These are phyloP conservation scores for Selenicereus undatus DNA, from an alignment of 148 eudicot genomes.

Conservation along the genomic window DNA sequence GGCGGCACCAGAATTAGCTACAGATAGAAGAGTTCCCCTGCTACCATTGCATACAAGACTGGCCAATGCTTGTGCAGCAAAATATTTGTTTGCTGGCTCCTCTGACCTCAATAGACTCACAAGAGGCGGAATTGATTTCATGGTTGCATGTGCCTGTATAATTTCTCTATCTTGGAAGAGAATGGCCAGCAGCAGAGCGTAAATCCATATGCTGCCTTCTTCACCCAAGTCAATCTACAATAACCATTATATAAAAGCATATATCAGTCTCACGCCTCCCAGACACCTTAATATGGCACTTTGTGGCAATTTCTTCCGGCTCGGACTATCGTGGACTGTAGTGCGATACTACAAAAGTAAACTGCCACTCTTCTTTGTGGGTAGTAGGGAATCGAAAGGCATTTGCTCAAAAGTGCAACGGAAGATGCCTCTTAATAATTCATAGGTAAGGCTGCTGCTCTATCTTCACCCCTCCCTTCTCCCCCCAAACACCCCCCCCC, in stretches of 20 bases:
- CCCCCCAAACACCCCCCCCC: not conserved
- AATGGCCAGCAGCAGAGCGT: conserved; percentile 75
- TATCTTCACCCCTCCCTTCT: not conserved
- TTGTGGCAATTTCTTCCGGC: not conserved
- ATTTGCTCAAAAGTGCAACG: not conserved
- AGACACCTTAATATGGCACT: not conserved
- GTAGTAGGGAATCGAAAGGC: not conserved
- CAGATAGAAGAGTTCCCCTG: conserved; percentile 91
- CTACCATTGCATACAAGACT: conserved; percentile 95
- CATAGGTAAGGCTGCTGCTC: not conserved
- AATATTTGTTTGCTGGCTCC: conserved; percentile 77
- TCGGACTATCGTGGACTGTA: not conserved
- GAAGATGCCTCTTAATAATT: not conserved
- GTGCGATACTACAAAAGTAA: not conserved
- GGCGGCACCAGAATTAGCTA: conserved; percentile 92
- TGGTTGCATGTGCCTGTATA: conserved; percentile 72
- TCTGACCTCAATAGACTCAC: conserved; percentile 77
- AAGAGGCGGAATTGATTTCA: conserved; percentile 77
- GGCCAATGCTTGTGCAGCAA: conserved; percentile 91
- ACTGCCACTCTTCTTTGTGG: not conserved
- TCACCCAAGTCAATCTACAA: conserved; percentile 62
- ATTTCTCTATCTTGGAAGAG: conserved; percentile 88
- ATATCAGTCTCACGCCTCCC: not conserved
- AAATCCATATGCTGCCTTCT: conserved; percentile 79
- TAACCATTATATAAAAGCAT: conserved; percentile 11